Evolutionary conservation across 2,329 filamentous ascomycete genomes (phyloP).

Genomic region (Paecilomyces dactylethromorphus): DNA sequence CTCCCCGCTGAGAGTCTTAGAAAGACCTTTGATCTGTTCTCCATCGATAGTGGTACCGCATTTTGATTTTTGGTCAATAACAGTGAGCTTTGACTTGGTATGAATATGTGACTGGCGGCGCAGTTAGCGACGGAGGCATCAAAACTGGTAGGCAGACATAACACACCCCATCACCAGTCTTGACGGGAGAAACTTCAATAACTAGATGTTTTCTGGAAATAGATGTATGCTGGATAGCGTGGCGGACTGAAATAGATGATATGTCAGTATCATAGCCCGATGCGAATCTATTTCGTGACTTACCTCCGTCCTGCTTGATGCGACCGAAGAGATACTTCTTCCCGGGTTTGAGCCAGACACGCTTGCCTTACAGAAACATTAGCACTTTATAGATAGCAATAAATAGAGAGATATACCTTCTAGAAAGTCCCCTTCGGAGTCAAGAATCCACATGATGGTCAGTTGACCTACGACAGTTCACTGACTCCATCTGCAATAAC

Average conservation of each 20-base stretch:
- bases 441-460: conserved; percentile 58
- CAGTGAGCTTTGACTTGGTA: conserved; percentile 60
- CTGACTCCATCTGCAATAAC: neutral
- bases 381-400: conserved; percentile 36
- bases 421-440: conserved; percentile 44
- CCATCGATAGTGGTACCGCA: conserved; percentile 75
- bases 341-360: conserved; percentile 78
- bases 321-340: conserved; percentile 82
- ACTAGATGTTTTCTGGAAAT: conserved; percentile 86
- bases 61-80: conserved; percentile 79
- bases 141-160: conserved; percentile 32
- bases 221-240: conserved; percentile 69
- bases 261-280: neutral
- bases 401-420: conserved; percentile 34
- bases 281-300: conserved; percentile 13
- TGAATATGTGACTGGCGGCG: conserved; percentile 51
- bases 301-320: conserved; percentile 58
- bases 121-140: conserved; percentile 4
- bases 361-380: conserved; percentile 48
- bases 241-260: conserved; percentile 45
- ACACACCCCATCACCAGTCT: conserved; percentile 60
- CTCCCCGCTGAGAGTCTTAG: conserved; percentile 49
- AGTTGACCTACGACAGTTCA: neutral
- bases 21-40: conserved; percentile 58
- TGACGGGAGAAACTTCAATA: conserved; percentile 62